Conservation (phyloP, 768 basidiomycete genomes). For the Lentinus brumalis region DNA sequence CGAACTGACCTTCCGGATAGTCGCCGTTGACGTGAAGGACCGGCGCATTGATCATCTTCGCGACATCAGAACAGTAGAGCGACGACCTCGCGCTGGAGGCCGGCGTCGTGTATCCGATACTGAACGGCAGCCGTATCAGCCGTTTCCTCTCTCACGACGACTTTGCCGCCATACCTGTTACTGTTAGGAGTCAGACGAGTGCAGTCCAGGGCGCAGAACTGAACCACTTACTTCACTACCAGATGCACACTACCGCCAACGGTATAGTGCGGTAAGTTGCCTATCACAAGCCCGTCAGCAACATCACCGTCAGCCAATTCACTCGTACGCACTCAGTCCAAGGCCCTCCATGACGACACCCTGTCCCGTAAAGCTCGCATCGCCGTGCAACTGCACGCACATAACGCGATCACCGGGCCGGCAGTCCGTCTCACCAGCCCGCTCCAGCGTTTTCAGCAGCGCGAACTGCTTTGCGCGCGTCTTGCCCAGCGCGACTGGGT, state of each 20-base stretch:
- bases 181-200: constrained; percentile 32
- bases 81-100: constrained; percentile 83
- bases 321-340: constrained; percentile 74
- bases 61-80: constrained; percentile 84
- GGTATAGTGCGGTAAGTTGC: constrained; percentile 88
- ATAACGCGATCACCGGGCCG: constrained; percentile 69
- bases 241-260: constrained; percentile 90
- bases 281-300: constrained; percentile 36
- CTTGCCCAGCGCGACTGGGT: constrained; percentile 86
- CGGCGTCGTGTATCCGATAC: constrained; percentile 92
- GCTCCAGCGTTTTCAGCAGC: constrained; percentile 64
- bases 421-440: constrained; percentile 35
- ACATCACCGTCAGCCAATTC: neutral
- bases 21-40: constrained; percentile 93
- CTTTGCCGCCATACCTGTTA: constrained; percentile 50
- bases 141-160: neutral
- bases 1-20: constrained; percentile 70
- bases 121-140: constrained; percentile 31
- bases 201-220: constrained; percentile 1
- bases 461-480: constrained; percentile 90
- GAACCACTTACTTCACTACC: constrained; percentile 76
- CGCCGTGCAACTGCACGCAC: constrained; percentile 90
- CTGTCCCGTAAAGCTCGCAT: constrained; percentile 90
- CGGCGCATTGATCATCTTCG: constrained; percentile 89
- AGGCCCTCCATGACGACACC: constrained; percentile 89